Conservation (phyloP, 139 green algal species). For the Haematococcus sp. region DNA sequence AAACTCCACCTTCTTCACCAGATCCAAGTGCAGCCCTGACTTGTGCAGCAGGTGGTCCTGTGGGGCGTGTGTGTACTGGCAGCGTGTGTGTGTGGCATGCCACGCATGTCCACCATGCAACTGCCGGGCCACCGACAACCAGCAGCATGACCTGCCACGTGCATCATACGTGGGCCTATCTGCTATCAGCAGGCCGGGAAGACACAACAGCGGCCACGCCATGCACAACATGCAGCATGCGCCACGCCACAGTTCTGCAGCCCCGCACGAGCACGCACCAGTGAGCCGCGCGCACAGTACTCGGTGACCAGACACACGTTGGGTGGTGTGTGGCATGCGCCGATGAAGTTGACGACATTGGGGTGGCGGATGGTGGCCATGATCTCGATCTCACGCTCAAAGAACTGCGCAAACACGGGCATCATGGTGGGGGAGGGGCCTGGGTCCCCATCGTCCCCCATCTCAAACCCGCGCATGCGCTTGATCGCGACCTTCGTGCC, state of each 20-base stretch:
- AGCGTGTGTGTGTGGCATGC: too few species aligned
- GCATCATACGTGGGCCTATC: constrained; percentile 21
- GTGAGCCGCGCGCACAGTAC: constrained; percentile 53
- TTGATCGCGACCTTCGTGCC: constrained; percentile 60
- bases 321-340: constrained; percentile 47
- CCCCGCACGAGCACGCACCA: constrained; percentile 25
- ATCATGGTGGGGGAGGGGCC: constrained; percentile 23
- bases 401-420: constrained; percentile 36
- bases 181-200: too few species aligned
- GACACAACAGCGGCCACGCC: too few species aligned
- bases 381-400: constrained; percentile 60
- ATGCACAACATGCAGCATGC: too few species aligned
- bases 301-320: constrained; percentile 58
- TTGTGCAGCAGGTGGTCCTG: neutral
- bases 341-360: constrained; percentile 48
- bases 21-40: constrained; percentile 28
- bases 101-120: too few species aligned
- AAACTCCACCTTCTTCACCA: constrained; percentile 48
- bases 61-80: too few species aligned
- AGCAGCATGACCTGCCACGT: constrained; percentile 17
- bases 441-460: constrained; percentile 7
- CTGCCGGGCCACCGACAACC: too few species aligned
- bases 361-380: constrained; percentile 56
- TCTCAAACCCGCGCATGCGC: constrained; percentile 45
- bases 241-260: too few species aligned